Percentiles rank a stretch among this genome's conserved stretches.
Conservation (phyloP, 345 rosid species). For the Camelina laxa region DNA sequence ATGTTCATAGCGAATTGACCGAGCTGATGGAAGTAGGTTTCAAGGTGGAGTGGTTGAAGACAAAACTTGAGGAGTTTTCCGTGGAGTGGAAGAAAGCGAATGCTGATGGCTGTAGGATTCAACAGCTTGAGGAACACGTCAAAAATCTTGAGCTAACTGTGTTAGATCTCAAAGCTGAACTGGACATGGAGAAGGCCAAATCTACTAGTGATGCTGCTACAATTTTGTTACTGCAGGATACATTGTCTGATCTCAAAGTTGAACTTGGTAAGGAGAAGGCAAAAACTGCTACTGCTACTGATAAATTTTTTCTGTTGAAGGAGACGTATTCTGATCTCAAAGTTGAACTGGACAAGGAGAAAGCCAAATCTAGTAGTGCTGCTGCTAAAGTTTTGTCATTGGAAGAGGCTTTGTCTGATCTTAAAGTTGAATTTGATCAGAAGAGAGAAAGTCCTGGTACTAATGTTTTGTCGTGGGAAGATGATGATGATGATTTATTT, state of each 20-base stretch:
- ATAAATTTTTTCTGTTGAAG: neutral
- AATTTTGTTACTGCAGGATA: neutral
- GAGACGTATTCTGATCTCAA: constrained; percentile 5
- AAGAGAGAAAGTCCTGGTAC: neutral
- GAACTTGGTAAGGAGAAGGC: neutral
- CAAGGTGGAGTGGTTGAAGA: neutral
- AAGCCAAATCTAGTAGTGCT: neutral
- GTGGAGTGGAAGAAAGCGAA: neutral
- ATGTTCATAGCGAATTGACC: neutral
- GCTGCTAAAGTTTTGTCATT: constrained; percentile 7
- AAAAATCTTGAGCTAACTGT: neutral
- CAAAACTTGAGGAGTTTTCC: neutral
- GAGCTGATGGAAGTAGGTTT: neutral
- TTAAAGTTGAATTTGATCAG: neutral
- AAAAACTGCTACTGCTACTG: neutral
- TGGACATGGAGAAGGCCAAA: neutral
- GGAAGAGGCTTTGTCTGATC: neutral
- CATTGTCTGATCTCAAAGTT: constrained; percentile 7
- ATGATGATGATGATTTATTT: neutral
- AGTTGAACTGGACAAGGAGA: neutral
- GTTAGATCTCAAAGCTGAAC: constrained; percentile 4
- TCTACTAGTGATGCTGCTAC: neutral
- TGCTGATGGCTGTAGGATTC: neutral
- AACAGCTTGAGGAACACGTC: neutral
- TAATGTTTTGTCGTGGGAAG: neutral